Evolutionary conservation across 208 protist species (phyloP).

Genomic region (Acanthamoeba healyi): DNA sequence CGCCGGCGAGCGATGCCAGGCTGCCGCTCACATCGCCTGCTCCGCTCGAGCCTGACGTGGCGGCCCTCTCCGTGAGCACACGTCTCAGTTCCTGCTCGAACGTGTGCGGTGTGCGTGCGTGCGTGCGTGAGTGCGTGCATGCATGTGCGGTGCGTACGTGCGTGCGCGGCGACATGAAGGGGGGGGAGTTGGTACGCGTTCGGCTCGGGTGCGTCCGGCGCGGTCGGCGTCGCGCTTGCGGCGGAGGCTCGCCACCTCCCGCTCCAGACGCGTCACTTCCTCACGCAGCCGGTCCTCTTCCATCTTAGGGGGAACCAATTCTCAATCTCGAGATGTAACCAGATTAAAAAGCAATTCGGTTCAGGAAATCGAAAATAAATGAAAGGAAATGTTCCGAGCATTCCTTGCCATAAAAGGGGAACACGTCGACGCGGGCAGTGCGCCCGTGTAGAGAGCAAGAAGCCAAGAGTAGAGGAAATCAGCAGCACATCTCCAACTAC

Average conservation of each 20-base stretch:
- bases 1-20: not conserved
- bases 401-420: too few species aligned
- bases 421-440: too few species aligned
- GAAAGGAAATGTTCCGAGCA: too few species aligned
- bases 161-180: not conserved
- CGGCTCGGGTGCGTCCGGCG: not conserved
- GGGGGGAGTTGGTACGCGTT: not conserved
- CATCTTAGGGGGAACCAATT: too few species aligned
- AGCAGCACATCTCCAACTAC: too few species aligned
- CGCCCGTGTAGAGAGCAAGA: too few species aligned
- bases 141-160: not conserved
- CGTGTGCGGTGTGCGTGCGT: not conserved
- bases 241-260: not conserved
- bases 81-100: not conserved
- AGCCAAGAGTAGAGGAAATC: too few species aligned
- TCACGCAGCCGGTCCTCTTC: not conserved
- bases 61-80: not conserved
- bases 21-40: not conserved
- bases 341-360: too few species aligned
- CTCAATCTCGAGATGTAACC: too few species aligned
- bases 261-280: not conserved
- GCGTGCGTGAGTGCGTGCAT: not conserved
- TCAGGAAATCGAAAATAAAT: too few species aligned
- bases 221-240: constrained; percentile 34
- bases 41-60: not conserved